Evolutionary conservation across 495 filamentous ascomycete species (phyloP), one percentile per base, ranked within the genome.

Genomic region (Penicillium canariense): DNA sequence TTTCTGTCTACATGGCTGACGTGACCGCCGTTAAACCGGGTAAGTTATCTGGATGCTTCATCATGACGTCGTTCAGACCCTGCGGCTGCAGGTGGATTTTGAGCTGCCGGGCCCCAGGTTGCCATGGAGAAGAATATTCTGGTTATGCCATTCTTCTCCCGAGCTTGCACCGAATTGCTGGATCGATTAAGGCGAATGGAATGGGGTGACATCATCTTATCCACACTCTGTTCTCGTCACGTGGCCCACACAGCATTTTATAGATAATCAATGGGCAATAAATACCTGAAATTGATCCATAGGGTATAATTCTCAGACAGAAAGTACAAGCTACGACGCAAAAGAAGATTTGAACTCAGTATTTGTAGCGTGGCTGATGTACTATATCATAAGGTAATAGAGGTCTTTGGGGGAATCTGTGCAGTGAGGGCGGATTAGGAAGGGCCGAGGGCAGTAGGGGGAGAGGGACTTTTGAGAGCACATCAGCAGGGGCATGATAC

Each of bases 391-490:
- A 55, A 56, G 45, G 50, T 35, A 39, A 34, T 22, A 32, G 48
- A 46, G 48, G 36, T 54, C 56, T 60, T 44, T 58, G 67, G 46
- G 30, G 65, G 65, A 68, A 70, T 64, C 67, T 70, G 68, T 68
- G 68, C 68, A 68, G 36, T 42, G 58, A 26, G 63, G 43, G 52
- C 51, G 43, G 59, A 66, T 66, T 62, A 62, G 53, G 45, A 52
- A 54, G 31, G 45, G 55, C 38, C 15, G n/a, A 25, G 28, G 28
- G 45, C 38, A 42, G 36, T 12, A 25, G 31, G 15, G 52, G 30
- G 26, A 18, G 50, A 43, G 59, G 54, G 60, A 69, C 67, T 69
- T 71, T 71, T 68, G 55, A 53, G 53, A 62, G 60, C 54, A 69
- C 61, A 68, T 65, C 62, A 62, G 59, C 49, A 35, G 56, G 42